A percentile compares a stretch with the other conserved stretches of the same genome.
These are phyloP conservation scores for Podaxis sp. DNA, from an alignment of 768 basidiomycete species.

Conservation along the genomic window DNA sequence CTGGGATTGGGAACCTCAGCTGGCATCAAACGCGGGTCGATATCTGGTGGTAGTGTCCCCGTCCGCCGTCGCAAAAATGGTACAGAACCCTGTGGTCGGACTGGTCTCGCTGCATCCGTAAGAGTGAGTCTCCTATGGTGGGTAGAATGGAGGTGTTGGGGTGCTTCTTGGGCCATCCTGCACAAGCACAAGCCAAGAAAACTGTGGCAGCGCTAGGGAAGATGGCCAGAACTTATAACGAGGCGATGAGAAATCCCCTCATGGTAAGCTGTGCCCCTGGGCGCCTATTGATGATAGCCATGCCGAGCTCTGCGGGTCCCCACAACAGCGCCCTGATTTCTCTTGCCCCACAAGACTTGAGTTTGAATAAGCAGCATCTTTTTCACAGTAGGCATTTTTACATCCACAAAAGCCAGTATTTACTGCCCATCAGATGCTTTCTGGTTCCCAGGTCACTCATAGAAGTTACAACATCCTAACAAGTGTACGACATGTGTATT, in stretches of 20 bases:
- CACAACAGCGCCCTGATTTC: background rate
- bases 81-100: background rate
- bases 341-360: background rate
- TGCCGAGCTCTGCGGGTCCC: background rate
- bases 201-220: background rate
- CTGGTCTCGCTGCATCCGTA: background rate
- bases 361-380: background rate
- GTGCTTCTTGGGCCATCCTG: conserved; percentile 2
- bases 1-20: conserved; percentile 13
- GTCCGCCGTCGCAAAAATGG: background rate
- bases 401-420: too few species aligned
- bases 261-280: background rate
- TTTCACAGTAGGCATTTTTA: too few species aligned
- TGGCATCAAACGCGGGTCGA: conserved; percentile 8
- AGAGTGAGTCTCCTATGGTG: background rate
- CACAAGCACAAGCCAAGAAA: conserved; percentile 2
- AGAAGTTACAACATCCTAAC: too few species aligned
- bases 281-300: background rate
- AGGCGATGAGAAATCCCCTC: conserved; percentile 6
- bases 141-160: background rate
- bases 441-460: too few species aligned
- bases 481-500: too few species aligned
- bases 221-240: background rate
- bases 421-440: too few species aligned
- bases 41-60: background rate